These are phyloP conservation scores for Acorus calamus DNA, from an alignment of 106 monocot genomes.

Conservation along the genomic window DNA sequence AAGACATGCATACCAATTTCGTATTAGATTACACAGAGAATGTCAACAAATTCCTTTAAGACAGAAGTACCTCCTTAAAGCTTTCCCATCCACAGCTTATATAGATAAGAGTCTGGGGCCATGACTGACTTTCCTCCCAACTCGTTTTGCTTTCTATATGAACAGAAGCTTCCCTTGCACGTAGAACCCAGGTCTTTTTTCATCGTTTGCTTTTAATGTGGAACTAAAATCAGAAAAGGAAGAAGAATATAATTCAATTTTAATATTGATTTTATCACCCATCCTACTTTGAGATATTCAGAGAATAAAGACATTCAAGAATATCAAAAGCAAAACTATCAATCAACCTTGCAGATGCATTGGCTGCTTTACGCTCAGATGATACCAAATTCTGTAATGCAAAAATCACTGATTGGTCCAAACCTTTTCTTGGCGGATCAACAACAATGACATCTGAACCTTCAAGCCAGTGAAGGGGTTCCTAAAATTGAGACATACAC, in stretches of 20 bases:
- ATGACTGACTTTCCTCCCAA: slow-evolving; percentile 40
- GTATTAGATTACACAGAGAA: neutral
- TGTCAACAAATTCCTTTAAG: neutral
- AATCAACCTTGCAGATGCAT: slow-evolving; percentile 33
- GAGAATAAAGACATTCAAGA: too few relatives aligned
- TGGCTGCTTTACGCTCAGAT: slow-evolving; percentile 22
- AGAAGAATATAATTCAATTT: neutral
- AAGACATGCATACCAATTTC: too few relatives aligned
- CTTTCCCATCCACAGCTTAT: slow-evolving; percentile 99
- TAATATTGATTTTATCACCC: too few relatives aligned
- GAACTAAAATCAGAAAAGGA: slow-evolving; percentile 31
- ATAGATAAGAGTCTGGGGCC: slow-evolving; percentile 84
- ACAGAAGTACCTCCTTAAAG: slow-evolving; percentile 70
- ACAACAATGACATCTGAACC: slow-evolving; percentile 88
- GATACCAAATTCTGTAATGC: slow-evolving; percentile 39
- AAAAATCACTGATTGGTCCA: slow-evolving; percentile 55
- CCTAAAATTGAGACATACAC: slow-evolving; percentile 33
- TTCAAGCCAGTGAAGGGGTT: slow-evolving; percentile 86
- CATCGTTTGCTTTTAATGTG: slow-evolving; percentile 51
- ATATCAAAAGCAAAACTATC: neutral
- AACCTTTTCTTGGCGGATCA: slow-evolving; percentile 98
- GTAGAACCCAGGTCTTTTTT: slow-evolving; percentile 94
- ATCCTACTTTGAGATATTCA: too few relatives aligned
- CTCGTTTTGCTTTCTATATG: slow-evolving; percentile 59
- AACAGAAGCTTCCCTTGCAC: slow-evolving; percentile 80